A percentile compares a stretch with the other conserved stretches of the same genome.
phyloP scores from a whole-genome alignment of 768 basidiomycete species.

The Mycena albidolilacea region DNA sequence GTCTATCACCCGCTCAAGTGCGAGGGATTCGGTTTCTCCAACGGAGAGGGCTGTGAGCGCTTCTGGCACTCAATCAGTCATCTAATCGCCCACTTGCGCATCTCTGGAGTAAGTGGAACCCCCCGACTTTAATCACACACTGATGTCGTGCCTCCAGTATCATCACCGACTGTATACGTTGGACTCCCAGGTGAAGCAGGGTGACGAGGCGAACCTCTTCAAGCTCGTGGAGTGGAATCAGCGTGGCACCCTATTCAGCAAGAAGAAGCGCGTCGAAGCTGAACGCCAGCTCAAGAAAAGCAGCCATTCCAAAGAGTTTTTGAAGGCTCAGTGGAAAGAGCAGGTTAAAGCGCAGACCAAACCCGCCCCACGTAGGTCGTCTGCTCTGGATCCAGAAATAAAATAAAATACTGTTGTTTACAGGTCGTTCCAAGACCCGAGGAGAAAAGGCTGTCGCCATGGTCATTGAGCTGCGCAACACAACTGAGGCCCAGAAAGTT shows the following conservation, averaged over 20 bases:
- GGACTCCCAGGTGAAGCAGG: constrained; percentile 44
- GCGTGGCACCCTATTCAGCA: not conserved
- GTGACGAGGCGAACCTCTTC: constrained; percentile 31
- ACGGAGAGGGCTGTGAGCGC: constrained; percentile 50
- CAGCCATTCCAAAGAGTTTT: not conserved
- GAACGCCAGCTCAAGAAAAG: not conserved
- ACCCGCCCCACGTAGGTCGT: not conserved
- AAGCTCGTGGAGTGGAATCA: constrained; percentile 35
- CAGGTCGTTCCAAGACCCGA: constrained; percentile 6
- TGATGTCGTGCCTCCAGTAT: constrained; percentile 24
- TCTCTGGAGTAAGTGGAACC: constrained; percentile 45
- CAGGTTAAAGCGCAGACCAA: constrained; percentile 26
- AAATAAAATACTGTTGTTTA: not conserved
- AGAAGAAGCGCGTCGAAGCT: constrained; percentile 27
- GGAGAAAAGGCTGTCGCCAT: constrained; percentile 2
- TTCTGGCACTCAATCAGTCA: constrained; percentile 50
- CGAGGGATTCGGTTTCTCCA: constrained; percentile 47
- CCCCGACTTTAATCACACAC: not conserved
- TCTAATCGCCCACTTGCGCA: constrained; percentile 45
- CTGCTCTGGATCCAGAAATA: not conserved
- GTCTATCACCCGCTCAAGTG: constrained; percentile 53
- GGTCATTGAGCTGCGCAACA: not conserved
- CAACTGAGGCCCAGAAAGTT: not conserved
- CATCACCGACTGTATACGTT: constrained; percentile 46
- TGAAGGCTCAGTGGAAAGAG: constrained; percentile 4